Evolutionary conservation across 306 rosid genomes (phyloP), one percentile per base, ranked within the genome.

Genomic region (Datisca glomerata): DNA sequence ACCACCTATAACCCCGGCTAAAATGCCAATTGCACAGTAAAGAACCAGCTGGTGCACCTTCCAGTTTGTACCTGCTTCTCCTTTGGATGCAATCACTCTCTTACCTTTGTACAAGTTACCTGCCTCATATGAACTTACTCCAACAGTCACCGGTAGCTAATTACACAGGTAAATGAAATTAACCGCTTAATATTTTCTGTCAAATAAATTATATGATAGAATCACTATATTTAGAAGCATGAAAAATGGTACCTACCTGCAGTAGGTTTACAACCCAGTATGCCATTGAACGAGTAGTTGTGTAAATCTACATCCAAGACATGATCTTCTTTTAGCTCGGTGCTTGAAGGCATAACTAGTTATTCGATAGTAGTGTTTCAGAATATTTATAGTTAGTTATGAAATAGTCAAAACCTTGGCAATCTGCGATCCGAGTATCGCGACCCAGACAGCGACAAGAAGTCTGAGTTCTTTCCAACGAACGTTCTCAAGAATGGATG

Each of bases 1-100:
- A 24, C 98, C 98, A 33, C 98, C 98, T 11, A 84, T 86, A 19
- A 89, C 2, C 39, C 98, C 98, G 3, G 95, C 98, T 22, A 89
- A 3, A 15, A 89, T 0, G 3, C 96, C 98, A 21, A 59, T 53
- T 47, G 62, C 12, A 59, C 93, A 80, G 52, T 84, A 84, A 41
- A 68, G 25, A 36, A 54, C 3, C 57, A 89, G 71, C 69, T 73
- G 86, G 35, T 56, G 8, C 56, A 64, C 70, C 53, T 32, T 51
- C 55, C 68, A 89, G 21, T 43, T 5, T 59, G 64, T 64, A 46
- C 64, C 69, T 14, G 44, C 60, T 10, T 60, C 67, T 51, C 93
- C 96, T 3, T 64, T 56, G 3, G 98, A 89, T 40, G 93, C 63
- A 45, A 84, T 75, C 43, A 46, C 51, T 59, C 80, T 75, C 14